A percentile compares a stretch with the other conserved stretches of the same genome.
Conservation (phyloP, 2,329 filamentous ascomycete species). For the Delphinella strobiligena region DNA sequence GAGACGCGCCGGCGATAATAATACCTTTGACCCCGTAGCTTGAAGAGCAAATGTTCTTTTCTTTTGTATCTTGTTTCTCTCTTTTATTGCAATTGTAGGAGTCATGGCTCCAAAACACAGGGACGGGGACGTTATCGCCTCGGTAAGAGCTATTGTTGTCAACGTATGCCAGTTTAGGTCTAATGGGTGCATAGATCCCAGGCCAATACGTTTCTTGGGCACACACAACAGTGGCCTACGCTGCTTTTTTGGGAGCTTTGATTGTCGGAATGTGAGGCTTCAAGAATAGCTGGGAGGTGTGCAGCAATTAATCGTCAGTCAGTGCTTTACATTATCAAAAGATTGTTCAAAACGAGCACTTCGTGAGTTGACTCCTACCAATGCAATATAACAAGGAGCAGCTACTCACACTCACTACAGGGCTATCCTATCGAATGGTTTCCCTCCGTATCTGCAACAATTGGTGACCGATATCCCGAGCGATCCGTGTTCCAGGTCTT, state of each 20-base stretch:
- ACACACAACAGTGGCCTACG: slow-evolving; percentile 75
- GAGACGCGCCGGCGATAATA: background rate
- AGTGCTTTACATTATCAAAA: slow-evolving; percentile 81
- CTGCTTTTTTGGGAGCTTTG: slow-evolving; percentile 77
- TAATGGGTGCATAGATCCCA: slow-evolving; percentile 44
- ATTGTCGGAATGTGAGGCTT: slow-evolving; percentile 50
- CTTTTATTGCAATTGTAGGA: background rate
- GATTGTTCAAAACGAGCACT: slow-evolving; percentile 95
- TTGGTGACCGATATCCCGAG: slow-evolving; percentile 94
- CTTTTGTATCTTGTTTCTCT: background rate
- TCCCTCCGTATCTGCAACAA: slow-evolving; percentile 60
- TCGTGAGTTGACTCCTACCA: slow-evolving; percentile 32
- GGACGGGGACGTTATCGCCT: slow-evolving; percentile 50
- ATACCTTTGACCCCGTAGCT: too few species aligned
- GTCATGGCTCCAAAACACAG: slow-evolving; percentile 49
- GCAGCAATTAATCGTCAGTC: slow-evolving; percentile 14
- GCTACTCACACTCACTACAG: slow-evolving; percentile 16
- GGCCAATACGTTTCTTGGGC: slow-evolving; percentile 84
- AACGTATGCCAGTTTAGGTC: background rate
- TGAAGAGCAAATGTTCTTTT: background rate
- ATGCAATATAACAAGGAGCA: slow-evolving; percentile 1
- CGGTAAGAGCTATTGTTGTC: slow-evolving; percentile 30
- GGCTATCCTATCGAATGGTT: slow-evolving; percentile 49
- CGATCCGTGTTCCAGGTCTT: slow-evolving; percentile 95
- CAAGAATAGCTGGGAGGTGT: slow-evolving; percentile 1